Evolutionary conservation across 176 grass and related monocot genomes (phyloP), one percentile per base, ranked within the genome.

Genomic region (Triticum monococcum): DNA sequence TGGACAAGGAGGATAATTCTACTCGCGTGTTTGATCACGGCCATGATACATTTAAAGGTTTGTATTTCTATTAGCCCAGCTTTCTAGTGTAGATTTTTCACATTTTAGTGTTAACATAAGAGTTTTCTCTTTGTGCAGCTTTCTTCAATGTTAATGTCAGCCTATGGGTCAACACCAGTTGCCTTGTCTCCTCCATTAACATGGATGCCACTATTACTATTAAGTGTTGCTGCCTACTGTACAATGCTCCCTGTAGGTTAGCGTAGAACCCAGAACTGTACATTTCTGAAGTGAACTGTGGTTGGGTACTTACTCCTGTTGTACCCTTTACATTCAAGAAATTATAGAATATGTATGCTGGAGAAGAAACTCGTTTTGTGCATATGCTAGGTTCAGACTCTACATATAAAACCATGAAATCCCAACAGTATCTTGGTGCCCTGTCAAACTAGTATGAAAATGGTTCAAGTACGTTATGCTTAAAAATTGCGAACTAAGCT

Each of bases 161-260:
- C 91, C 41, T 98, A 95, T 87, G 93, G 95, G 82, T 56, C 26
- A 14, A 84, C 63, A 79, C 95, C 86, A 33, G 87, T 98, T 57
- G 80, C 50, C 60, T 87, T 95, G 23, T 98, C 93, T 87, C 91
- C 89, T 6, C 83, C 89, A 38, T 64, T 98, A 71, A 75, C 89
- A 56, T 98, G 95, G 95, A 87, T 77, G 35, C 95, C 95, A 11
- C 81, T 87, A 18, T 86, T 98, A 71, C 64, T 98, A 64, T 75
- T 95, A 70, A 62, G 80, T 76, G 80, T 8, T 80, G 88, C 93
- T 79, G 59, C 89, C 7, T 95, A 90, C 89, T 89, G 76, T 43
- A 95, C 89, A 35, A 86, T 72, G 68, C 30, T 32, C 45, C 66
- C 82, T 76, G 18, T 41, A 85, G 61, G 85, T 75, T 52, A 75